phyloP scores from a whole-genome alignment of 805 yeast genomes.

The Jamesozyma hellenica region DNA sequence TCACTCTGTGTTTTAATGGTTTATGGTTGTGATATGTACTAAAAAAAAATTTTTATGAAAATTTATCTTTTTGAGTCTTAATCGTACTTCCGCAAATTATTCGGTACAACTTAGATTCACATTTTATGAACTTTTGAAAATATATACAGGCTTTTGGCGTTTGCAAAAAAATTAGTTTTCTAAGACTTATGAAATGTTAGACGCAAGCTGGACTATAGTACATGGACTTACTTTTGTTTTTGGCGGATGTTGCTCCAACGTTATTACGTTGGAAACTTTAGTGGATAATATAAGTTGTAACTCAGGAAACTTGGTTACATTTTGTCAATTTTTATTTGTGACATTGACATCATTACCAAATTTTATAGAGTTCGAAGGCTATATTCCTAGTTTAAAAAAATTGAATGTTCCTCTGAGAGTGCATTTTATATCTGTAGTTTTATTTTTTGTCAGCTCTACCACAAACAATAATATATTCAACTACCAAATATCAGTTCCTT shows the following conservation, averaged over 20 bases:
- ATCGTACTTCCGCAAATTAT: too few species aligned
- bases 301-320: conserved; percentile 46
- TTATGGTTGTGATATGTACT: too few species aligned
- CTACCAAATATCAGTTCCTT: conserved; percentile 50
- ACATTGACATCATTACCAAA: conserved; percentile 35
- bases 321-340: conserved; percentile 46
- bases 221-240: conserved; percentile 34
- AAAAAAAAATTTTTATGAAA: too few species aligned
- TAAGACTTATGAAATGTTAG: neutral
- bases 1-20: neutral
- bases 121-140: neutral
- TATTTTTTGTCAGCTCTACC: conserved; percentile 43
- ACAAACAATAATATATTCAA: conserved; percentile 51
- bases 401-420: conserved; percentile 35
- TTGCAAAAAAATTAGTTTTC: too few species aligned
- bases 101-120: neutral
- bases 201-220: neutral
- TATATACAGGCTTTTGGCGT: neutral
- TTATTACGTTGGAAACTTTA: conserved; percentile 48
- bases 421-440: conserved; percentile 38
- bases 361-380: conserved; percentile 27
- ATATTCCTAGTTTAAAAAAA: conserved; percentile 26
- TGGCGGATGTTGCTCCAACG: conserved; percentile 71
- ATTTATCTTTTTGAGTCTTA: too few species aligned
- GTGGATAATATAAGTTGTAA: conserved; percentile 28